A percentile compares a stretch with the other conserved stretches of the same genome.
phyloP scores from a whole-genome alignment of 805 yeast species.

The Candida berthetii region DNA sequence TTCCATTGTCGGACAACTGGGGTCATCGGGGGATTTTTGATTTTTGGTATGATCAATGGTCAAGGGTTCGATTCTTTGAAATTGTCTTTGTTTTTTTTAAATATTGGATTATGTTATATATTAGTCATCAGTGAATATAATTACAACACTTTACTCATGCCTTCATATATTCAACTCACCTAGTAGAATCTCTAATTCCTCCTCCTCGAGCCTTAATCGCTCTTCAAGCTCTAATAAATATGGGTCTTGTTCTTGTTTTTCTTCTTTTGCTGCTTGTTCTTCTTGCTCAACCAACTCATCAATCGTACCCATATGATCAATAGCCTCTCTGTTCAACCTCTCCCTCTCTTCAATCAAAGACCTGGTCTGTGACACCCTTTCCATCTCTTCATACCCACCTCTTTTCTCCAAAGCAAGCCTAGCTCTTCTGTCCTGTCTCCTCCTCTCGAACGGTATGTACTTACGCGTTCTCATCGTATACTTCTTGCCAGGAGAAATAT shows the following conservation, averaged over 20 bases:
- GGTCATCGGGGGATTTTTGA: no score
- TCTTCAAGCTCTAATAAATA: conserved; percentile 11
- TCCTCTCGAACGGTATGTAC: conserved; percentile 1
- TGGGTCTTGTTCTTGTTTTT: conserved; percentile 5
- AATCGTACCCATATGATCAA: conserved; percentile 9
- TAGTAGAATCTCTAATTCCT: conserved; percentile 9
- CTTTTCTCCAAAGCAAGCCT: not conserved
- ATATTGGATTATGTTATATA: no score
- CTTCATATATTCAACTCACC: conserved; percentile 2
- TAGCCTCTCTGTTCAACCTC: conserved; percentile 2
- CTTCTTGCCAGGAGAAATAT: not conserved
- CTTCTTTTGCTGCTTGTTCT: conserved; percentile 7
- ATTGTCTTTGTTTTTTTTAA: no score
- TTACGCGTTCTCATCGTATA: conserved; percentile 1
- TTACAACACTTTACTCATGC: no score
- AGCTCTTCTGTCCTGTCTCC: not conserved
- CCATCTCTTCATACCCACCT: conserved; percentile 4
- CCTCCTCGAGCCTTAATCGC: conserved; percentile 6
- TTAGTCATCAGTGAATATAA: no score
- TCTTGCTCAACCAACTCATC: conserved; percentile 10
- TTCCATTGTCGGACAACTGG: not conserved
- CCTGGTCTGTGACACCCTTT: not conserved
- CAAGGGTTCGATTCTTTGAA: not conserved
- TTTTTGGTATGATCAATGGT: no score
- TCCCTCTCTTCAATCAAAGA: not conserved